Evolutionary conservation across 495 filamentous ascomycete genomes (phyloP).

Genomic region (Penicillium arizonense): DNA sequence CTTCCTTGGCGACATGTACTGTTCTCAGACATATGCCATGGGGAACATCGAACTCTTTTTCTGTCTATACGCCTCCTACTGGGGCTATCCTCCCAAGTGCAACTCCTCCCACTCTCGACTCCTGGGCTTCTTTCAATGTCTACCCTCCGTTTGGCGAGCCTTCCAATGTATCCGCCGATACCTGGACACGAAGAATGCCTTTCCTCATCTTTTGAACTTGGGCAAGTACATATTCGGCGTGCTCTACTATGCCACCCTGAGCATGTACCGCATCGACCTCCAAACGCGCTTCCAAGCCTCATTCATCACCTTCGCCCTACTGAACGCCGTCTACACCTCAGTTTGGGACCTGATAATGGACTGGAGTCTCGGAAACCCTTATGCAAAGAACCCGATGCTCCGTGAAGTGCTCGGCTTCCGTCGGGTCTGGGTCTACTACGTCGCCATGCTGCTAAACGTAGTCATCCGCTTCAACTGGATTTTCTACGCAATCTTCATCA

Average conservation of each 20-base stretch:
- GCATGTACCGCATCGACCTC: constrained; percentile 75
- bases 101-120: constrained; percentile 83
- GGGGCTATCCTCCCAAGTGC: constrained; percentile 69
- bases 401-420: constrained; percentile 81
- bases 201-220: constrained; percentile 90
- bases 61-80: constrained; percentile 80
- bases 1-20: constrained; percentile 96
- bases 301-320: constrained; percentile 74
- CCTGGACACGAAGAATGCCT: constrained; percentile 77
- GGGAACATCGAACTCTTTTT: constrained; percentile 92
- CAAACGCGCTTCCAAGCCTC: constrained; percentile 54
- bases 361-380: constrained; percentile 80
- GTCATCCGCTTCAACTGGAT: constrained; percentile 96
- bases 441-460: constrained; percentile 78
- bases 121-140: constrained; percentile 79
- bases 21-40: constrained; percentile 86
- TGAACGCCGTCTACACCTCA: constrained; percentile 80
- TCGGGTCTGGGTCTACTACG: constrained; percentile 75
- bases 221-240: constrained; percentile 90
- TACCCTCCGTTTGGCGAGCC: constrained; percentile 85
- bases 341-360: constrained; percentile 99
- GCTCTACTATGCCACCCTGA: constrained; percentile 70
- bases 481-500: constrained; percentile 80
- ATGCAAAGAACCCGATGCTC: constrained; percentile 65
- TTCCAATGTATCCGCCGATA: constrained; percentile 92